A percentile compares a stretch with the other conserved stretches of the same genome.
These are phyloP conservation scores for Coffea humblotiana DNA, from an alignment of 305 asterid species.

Conservation along the genomic window DNA sequence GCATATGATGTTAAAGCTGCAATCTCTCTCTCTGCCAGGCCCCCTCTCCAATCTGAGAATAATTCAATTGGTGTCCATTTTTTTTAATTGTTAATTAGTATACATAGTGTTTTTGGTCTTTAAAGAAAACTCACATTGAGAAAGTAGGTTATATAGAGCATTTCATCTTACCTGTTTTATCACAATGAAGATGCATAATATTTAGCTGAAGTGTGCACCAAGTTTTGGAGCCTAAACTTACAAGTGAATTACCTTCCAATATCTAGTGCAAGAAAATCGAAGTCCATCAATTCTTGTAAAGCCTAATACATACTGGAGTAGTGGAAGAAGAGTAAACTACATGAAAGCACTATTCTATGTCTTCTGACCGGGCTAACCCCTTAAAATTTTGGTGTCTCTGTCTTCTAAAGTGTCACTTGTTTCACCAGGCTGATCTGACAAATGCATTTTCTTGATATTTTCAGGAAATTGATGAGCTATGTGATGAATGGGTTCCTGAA, in stretches of 20 bases:
- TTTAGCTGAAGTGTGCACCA: background rate
- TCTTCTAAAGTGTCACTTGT: background rate
- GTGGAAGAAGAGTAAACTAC: background rate
- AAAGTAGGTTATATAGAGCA: background rate
- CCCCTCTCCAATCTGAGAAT: too few relatives aligned
- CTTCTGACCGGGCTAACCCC: background rate
- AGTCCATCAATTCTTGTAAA: background rate
- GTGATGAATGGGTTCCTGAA: slow-evolving; percentile 98
- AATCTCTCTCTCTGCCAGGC: background rate
- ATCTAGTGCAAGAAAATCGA: background rate
- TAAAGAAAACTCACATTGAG: background rate
- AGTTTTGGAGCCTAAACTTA: background rate
- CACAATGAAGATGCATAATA: background rate
- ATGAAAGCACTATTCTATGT: background rate
- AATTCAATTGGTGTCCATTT: too few relatives aligned
- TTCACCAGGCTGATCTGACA: slow-evolving; percentile 13
- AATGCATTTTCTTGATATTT: slow-evolving; percentile 22
- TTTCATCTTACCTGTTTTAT: background rate
- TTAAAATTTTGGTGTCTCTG: slow-evolving; percentile 3
- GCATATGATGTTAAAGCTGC: background rate
- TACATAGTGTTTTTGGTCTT: too few relatives aligned
- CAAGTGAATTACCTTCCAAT: background rate
- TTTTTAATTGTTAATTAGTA: too few relatives aligned
- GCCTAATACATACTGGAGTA: background rate
- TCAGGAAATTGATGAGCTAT: slow-evolving; percentile 95